Conservation (phyloP, 257 asterid genomes). For the Solanum corneliomulleri region DNA sequence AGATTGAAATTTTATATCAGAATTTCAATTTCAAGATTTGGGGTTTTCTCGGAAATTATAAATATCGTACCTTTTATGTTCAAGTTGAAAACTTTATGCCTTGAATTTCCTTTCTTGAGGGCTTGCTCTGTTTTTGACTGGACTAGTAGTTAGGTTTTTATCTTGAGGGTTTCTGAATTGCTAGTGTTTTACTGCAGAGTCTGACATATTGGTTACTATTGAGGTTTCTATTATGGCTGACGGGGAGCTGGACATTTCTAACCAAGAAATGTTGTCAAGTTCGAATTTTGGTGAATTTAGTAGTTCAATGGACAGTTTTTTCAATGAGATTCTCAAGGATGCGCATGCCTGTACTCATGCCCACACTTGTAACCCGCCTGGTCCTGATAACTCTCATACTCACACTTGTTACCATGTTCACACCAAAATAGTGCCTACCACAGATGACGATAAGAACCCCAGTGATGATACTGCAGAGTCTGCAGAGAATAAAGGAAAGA, state of each 20-base stretch:
- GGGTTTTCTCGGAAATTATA: neutral
- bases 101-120: neutral
- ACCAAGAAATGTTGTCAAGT: slow-evolving; percentile 22
- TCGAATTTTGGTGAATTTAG: slow-evolving; percentile 31
- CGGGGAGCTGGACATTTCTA: slow-evolving; percentile 33
- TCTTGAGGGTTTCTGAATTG: neutral
- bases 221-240: slow-evolving; percentile 16
- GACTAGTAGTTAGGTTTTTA: neutral
- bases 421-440: slow-evolving; percentile 71
- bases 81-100: neutral
- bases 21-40: neutral
- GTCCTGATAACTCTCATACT: slow-evolving; percentile 65
- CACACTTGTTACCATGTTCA: slow-evolving; percentile 96
- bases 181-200: neutral
- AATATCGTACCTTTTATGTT: neutral
- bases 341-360: slow-evolving; percentile 68
- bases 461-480: slow-evolving; percentile 94
- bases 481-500: slow-evolving; percentile 48
- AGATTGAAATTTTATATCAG: neutral
- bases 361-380: slow-evolving; percentile 91
- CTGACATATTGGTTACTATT: neutral
- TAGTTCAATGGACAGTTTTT: slow-evolving; percentile 27
- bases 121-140: neutral
- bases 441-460: slow-evolving; percentile 44
- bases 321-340: slow-evolving; percentile 33